A percentile compares a stretch with the other conserved stretches of the same genome.
Conservation (phyloP, 768 basidiomycete species). For the Lactifluus subvellereus region DNA sequence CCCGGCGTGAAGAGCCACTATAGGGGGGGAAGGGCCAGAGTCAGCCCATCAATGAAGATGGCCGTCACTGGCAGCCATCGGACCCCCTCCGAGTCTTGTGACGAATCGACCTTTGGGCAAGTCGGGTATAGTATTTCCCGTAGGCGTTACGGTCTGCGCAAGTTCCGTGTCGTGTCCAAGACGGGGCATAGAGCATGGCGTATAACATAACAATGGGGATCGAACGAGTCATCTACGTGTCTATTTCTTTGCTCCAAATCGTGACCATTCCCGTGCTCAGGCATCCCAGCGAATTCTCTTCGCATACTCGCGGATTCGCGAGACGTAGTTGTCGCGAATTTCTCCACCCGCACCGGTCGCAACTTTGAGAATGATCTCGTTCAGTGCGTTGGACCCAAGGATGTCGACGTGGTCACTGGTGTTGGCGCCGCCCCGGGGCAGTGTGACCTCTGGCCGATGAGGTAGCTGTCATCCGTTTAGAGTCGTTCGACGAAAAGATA, state of each 20-base stretch:
- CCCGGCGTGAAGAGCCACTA: no score
- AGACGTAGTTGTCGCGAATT: conserved; percentile 63
- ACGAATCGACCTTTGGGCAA: no score
- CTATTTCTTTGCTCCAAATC: not conserved
- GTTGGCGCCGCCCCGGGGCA: conserved; percentile 85
- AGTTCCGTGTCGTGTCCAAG: no score
- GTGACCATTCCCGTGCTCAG: not conserved
- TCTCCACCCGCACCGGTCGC: conserved; percentile 78
- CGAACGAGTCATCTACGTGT: not conserved
- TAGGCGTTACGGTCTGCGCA: no score
- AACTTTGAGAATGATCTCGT: conserved; percentile 87
- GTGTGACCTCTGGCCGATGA: conserved; percentile 66
- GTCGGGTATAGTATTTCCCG: no score
- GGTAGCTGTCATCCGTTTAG: conserved; percentile 47
- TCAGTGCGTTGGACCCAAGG: conserved; percentile 68
- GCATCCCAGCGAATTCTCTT: conserved; percentile 43
- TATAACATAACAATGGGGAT: not conserved
- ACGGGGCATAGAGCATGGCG: no score
- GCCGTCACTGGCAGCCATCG: no score
- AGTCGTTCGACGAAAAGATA: not conserved
- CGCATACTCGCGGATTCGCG: conserved; percentile 72
- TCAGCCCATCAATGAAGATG: no score
- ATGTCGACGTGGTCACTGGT: conserved; percentile 83
- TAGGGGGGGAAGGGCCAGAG: no score
- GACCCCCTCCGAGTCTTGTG: no score